Conservation (phyloP, 148 eudicot genomes). For the Vaccinium darrowii region DNA sequence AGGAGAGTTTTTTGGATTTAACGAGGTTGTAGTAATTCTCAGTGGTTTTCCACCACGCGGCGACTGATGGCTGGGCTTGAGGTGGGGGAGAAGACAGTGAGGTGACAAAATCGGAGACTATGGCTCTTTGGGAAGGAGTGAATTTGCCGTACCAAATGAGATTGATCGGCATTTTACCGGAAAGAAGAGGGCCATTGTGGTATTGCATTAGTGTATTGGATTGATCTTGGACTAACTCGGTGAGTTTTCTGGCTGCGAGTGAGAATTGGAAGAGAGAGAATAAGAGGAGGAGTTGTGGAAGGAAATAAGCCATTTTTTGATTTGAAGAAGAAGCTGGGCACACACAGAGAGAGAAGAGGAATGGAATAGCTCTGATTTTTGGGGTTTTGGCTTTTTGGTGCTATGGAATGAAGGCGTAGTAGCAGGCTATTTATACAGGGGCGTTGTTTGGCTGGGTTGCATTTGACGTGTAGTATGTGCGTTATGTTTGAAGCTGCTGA, state of each 20-base stretch:
- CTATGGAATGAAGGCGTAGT: neutral
- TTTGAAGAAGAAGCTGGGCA: neutral
- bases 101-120: constrained; percentile 13
- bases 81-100: constrained; percentile 6
- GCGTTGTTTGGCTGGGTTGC: neutral
- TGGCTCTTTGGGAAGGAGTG: constrained; percentile 15
- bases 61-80: constrained; percentile 10
- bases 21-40: constrained; percentile 15
- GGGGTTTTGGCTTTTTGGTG: neutral
- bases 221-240: constrained; percentile 4
- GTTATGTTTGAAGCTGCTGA: neutral
- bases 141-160: constrained; percentile 21
- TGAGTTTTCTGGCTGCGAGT: constrained; percentile 9
- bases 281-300: neutral
- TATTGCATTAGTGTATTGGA: neutral
- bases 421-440: neutral
- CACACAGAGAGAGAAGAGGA: neutral
- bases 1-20: neutral
- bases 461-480: neutral
- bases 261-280: constrained; percentile 12
- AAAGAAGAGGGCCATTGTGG: constrained; percentile 20
- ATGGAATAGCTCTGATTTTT: neutral
- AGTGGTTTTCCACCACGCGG: constrained; percentile 20
- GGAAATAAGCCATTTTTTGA: neutral
- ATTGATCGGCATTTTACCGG: constrained; percentile 9